A percentile compares a stretch with the other conserved stretches of the same genome.
phyloP scores from a whole-genome alignment of 2,329 filamentous ascomycete species.

The Trichoderma brevicompactum region DNA sequence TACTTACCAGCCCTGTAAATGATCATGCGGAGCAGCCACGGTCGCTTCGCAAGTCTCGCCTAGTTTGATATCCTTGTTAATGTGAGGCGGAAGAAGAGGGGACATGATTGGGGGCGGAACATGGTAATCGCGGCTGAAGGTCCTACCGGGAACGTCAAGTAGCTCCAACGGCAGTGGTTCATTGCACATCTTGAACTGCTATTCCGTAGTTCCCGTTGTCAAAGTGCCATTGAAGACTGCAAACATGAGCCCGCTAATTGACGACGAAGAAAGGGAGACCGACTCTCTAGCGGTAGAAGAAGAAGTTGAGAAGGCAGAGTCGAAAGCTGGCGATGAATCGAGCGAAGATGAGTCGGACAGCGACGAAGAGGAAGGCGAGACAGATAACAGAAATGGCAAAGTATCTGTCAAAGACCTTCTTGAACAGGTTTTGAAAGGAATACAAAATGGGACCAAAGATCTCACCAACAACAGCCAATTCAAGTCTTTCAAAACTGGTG shows the following conservation, averaged over 20 bases:
- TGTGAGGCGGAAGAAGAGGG: conserved; percentile 21
- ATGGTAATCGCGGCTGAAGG: conserved; percentile 24
- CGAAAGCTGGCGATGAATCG: conserved; percentile 29
- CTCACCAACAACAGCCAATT: conserved; percentile 24
- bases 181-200: background rate
- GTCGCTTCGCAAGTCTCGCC: background rate
- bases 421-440: conserved; percentile 20
- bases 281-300: conserved; percentile 14
- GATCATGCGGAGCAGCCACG: conserved; percentile 14
- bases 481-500: conserved; percentile 22
- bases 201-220: background rate
- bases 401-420: conserved; percentile 28
- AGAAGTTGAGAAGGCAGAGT: conserved; percentile 28
- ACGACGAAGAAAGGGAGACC: conserved; percentile 23
- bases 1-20: conserved; percentile 11
- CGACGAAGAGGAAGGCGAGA: conserved; percentile 30
- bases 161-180: background rate
- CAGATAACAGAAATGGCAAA: conserved; percentile 4
- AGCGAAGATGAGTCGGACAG: conserved; percentile 33
- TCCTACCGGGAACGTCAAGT: background rate
- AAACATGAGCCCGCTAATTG: conserved; percentile 23
- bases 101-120: conserved; percentile 11
- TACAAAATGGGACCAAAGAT: conserved; percentile 24
- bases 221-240: background rate
- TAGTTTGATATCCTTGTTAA: conserved; percentile 13